Evolutionary conservation across 2,329 filamentous ascomycete species (phyloP), one percentile per base, ranked within the genome.

Genomic region (Talaromyces sp.): DNA sequence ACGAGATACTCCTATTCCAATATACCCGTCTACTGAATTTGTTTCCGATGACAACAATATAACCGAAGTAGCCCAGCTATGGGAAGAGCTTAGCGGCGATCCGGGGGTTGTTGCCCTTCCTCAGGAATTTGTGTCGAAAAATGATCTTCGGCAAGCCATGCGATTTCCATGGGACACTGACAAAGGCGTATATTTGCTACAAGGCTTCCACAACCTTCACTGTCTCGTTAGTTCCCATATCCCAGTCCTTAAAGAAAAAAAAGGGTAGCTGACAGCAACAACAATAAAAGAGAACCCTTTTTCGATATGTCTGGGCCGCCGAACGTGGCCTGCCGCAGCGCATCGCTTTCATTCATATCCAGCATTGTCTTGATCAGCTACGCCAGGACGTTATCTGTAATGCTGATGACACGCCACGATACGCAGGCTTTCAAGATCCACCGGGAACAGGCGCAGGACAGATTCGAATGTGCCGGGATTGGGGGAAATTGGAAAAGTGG

Each of bases 111-210:
- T 73, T 38, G 72, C 72, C 10, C 51, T 69, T 7, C 45, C 63
- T 11, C 68, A 75, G 49, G 66, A 69, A 5, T 74, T 64, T 62
- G 68, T 66, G 7, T 25, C 49, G 13, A 5, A 53, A 29, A 69
- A 72, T 13, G 68, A 47, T 10, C 67, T 76, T 19, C 69, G 62
- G 1, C 63, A 19, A 1, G 69, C 74, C 1, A 72, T 74, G 60
- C 58, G 68, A 5, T 76, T 75, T 58, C 74, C 75, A 0, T 77
- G 74, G 74, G 75, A 76, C 58, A 27, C 69, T 7, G 65, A 58
- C 19, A 72, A 73, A 36, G 72, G 73, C 2, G 53, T 75, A 10
- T 76, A 75, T 54, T 62, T 76, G 10, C 59, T 76, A 17, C 68
- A 75, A 43, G 74, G 69, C 5, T 71, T 66, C 56, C 74, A 77